Evolutionary conservation across 108 stramenopile species (phyloP).

Genomic region (Conticribra weissflogii): DNA sequence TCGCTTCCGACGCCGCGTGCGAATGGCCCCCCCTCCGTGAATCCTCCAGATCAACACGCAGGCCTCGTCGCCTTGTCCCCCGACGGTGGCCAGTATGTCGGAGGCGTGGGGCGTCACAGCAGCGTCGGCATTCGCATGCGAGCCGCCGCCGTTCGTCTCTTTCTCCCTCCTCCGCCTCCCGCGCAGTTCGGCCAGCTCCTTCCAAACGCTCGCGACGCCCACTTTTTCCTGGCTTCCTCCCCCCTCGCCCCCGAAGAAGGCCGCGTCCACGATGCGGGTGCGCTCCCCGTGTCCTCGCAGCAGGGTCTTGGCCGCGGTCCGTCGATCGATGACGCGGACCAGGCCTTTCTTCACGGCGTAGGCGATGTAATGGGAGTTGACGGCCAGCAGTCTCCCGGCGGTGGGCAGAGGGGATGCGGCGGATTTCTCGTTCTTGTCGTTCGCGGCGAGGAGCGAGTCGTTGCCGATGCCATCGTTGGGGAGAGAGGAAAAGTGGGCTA

Average conservation of each 20-base stretch:
- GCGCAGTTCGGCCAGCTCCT: conserved; percentile 1
- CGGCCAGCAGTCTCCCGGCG: conserved; percentile 51
- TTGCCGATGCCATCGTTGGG: conserved; percentile 45
- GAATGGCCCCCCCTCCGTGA: background rate
- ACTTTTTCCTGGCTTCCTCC: conserved; percentile 10
- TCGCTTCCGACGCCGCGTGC: conserved; percentile 36
- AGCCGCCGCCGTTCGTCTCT: conserved; percentile 47
- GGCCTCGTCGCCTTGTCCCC: conserved; percentile 43
- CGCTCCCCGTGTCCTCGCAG: conserved; percentile 62
- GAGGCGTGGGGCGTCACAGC: conserved; percentile 38
- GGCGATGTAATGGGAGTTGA: conserved; percentile 75
- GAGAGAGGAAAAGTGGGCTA: conserved; percentile 44
- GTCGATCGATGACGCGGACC: conserved; percentile 79
- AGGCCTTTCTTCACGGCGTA: conserved; percentile 89
- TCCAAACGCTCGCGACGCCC: conserved; percentile 13
- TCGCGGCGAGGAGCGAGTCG: background rate
- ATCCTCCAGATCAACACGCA: conserved; percentile 49
- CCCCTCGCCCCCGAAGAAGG: conserved; percentile 39
- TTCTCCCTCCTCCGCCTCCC: background rate
- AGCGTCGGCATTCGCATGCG: conserved; percentile 43
- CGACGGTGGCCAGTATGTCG: conserved; percentile 40
- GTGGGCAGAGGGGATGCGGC: conserved; percentile 18
- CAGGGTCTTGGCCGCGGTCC: conserved; percentile 54
- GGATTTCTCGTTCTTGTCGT: background rate
- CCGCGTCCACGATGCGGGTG: conserved; percentile 33